Conservation (phyloP, 257 asterid species). For the Fraxinus anomala region DNA sequence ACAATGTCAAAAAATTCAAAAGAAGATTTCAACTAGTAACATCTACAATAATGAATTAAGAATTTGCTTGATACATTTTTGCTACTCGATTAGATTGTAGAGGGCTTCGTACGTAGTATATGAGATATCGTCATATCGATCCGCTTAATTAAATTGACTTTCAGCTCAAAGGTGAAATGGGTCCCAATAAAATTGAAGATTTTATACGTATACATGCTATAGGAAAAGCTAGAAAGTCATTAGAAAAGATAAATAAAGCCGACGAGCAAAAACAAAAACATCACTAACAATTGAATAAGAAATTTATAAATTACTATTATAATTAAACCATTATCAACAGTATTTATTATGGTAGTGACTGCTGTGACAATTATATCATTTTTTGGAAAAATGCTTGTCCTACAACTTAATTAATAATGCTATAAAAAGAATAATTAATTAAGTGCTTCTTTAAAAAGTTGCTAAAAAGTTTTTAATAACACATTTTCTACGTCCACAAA, state of each 20-base stretch:
- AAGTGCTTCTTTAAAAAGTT: too few species aligned
- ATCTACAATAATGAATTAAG: too few species aligned
- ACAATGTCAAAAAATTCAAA: not conserved
- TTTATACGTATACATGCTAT: not conserved
- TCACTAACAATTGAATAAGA: constrained; percentile 34
- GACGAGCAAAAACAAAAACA: constrained; percentile 31
- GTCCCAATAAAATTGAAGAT: not conserved
- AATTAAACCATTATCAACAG: constrained; percentile 26
- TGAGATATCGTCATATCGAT: not conserved
- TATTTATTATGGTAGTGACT: constrained; percentile 27
- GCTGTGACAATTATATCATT: constrained; percentile 23
- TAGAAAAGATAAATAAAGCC: constrained; percentile 14
- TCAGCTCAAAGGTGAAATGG: not conserved
- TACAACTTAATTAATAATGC: not conserved
- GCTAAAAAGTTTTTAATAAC: too few species aligned
- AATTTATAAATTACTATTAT: not conserved
- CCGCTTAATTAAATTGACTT: not conserved
- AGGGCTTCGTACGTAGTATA: too few species aligned
- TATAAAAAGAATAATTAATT: not conserved
- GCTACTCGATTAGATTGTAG: too few species aligned
- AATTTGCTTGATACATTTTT: too few species aligned
- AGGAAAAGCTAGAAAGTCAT: not conserved
- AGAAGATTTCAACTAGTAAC: too few species aligned
- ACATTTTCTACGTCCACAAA: too few species aligned
- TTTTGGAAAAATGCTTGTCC: constrained; percentile 20